Evolutionary conservation across 768 basidiomycete species (phyloP).

Genomic region (Piloderma croceum): DNA sequence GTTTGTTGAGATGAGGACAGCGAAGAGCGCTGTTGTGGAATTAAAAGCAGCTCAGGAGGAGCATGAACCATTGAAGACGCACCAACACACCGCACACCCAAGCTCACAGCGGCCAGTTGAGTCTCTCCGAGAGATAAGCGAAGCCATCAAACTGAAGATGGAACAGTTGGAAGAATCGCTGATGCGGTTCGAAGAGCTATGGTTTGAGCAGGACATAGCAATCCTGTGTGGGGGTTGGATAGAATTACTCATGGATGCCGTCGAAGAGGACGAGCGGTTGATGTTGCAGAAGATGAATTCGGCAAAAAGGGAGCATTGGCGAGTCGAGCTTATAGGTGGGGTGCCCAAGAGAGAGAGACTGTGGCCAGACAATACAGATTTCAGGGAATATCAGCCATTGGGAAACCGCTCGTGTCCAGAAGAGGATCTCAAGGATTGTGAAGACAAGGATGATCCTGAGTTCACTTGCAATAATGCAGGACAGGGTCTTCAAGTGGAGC

Average conservation of each 20-base stretch:
- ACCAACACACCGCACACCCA: slow-evolving; percentile 49
- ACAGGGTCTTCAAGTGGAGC: too few relatives aligned
- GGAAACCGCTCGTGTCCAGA: too few relatives aligned
- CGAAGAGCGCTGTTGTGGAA: slow-evolving; percentile 23
- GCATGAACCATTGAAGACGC: slow-evolving; percentile 45
- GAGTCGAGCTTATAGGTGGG: slow-evolving; percentile 23
- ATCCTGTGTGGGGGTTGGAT: slow-evolving; percentile 30
- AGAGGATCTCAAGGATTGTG: too few relatives aligned
- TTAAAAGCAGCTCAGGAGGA: slow-evolving; percentile 9
- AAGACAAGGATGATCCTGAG: too few relatives aligned
- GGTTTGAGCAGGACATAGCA: slow-evolving; percentile 39
- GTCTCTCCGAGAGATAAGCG: slow-evolving; percentile 43
- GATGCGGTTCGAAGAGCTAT: slow-evolving; percentile 39
- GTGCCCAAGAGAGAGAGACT: too few relatives aligned
- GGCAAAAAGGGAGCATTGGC: slow-evolving; percentile 24
- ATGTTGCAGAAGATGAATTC: slow-evolving; percentile 15
- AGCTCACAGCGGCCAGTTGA: slow-evolving; percentile 38
- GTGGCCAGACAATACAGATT: too few relatives aligned
- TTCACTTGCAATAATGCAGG: too few relatives aligned
- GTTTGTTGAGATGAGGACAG: slow-evolving; percentile 22
- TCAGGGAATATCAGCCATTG: too few relatives aligned
- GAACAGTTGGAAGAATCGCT: slow-evolving; percentile 44
- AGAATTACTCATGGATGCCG: slow-evolving; percentile 21
- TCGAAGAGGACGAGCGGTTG: slow-evolving; percentile 21
- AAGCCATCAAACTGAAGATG: slow-evolving; percentile 47